Base-by-base conservation (phyloP, 129 eudicot genomes). In the Pittosporum tobira region DNA sequence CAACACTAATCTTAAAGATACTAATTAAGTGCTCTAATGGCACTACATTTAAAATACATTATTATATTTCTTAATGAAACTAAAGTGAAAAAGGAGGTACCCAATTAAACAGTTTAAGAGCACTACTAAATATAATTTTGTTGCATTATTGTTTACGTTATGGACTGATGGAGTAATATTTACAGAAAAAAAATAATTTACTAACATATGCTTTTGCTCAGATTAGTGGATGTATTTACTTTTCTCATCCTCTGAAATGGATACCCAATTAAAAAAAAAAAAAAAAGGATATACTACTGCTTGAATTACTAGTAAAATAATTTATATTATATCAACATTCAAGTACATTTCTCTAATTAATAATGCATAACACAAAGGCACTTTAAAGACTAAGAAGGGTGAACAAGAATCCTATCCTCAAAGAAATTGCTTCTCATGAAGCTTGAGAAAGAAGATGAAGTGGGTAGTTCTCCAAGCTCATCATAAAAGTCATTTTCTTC, bases 381-480 rank as follows among this genome's bases (percentile, higher is more conserved):
- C 20, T 36, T n/a, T 44, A 14, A 3, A 18, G 21, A 49, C 68
- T 72, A 81, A 59, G 79, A 71, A 24, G 73, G 85, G 59, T 85
- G 73, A 63, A 85, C 78, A 73, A 70, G 80, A 54, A 85, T 72
- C 66, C 89, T 76, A 30, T 81, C 89, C 74, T 85, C 89, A 71
- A 69, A 71, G 69, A 85, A 78, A 68, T 69, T 80, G 46, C 73
- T 71, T 68, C 77, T 79, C 79, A 68, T 62, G 71, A 85, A 71
- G 48, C 74, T 69, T 46, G 75, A 73, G 73, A 80, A 74, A 26
- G 77, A 71, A 22, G 95, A 81, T 18, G 88, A 81, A 34, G 95
- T 75, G 53, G 89, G 89, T 50, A 85, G 67, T 60, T 85, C 95
- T 70, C 75, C 95, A 29, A 85, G 89, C 74, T 85, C 95, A 66